Conservation (phyloP, 177 flowering plant genomes). For the Telopea speciosissima region DNA sequence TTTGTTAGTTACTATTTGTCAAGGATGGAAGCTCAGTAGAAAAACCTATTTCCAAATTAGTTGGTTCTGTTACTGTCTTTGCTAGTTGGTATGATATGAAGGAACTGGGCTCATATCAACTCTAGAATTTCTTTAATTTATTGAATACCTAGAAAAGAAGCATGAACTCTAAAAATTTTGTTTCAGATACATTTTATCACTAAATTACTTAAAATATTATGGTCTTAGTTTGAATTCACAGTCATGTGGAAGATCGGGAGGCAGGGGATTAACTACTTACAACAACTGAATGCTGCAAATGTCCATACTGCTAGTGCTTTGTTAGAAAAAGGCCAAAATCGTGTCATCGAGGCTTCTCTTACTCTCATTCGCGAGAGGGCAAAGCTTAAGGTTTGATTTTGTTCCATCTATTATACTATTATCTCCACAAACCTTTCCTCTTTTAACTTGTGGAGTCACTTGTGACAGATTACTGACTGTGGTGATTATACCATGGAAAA, state of each 20-base stretch:
- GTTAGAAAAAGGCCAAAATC: constrained; percentile 79
- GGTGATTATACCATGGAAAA: no score
- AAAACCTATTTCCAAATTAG: not conserved
- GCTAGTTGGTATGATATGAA: not conserved
- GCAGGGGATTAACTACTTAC: constrained; percentile 63
- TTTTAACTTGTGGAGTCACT: not conserved
- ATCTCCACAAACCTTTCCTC: not conserved
- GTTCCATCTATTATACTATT: not conserved
- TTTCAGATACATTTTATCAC: not conserved
- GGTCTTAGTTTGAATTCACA: constrained; percentile 6
- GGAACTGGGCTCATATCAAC: not conserved
- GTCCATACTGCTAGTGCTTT: constrained; percentile 52
- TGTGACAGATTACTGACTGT: no score
- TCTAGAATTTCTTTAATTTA: no score
- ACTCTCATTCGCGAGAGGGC: constrained; percentile 96
- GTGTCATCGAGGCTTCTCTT: constrained; percentile 95
- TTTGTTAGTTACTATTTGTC: no score
- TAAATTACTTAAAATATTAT: not conserved
- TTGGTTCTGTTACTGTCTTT: not conserved
- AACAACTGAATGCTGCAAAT: constrained; percentile 56
- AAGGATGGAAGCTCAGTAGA: not conserved
- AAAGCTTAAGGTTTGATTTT: constrained; percentile 69
- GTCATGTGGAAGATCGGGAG: constrained; percentile 43
- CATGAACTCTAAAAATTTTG: not conserved
- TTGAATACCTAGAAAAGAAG: not conserved